Evolutionary conservation across 2,329 filamentous ascomycete genomes (phyloP).

Genomic region (Cryphonectria japonica): DNA sequence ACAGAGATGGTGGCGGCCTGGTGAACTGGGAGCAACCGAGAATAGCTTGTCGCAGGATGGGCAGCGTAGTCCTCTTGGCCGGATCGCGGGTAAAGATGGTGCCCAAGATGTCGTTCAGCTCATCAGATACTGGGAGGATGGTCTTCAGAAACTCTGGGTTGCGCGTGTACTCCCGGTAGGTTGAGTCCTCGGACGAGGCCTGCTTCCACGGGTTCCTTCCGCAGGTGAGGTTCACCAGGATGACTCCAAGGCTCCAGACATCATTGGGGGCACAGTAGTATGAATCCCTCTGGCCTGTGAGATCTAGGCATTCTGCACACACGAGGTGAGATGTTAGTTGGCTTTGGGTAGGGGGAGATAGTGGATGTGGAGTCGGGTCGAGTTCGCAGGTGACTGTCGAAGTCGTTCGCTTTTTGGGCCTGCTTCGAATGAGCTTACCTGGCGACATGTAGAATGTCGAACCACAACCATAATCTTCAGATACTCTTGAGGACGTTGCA

Average conservation of each 20-base stretch:
- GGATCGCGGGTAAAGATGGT: slow-evolving; percentile 89
- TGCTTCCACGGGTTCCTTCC: slow-evolving; percentile 99
- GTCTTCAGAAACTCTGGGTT: slow-evolving; percentile 87
- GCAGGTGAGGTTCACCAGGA: slow-evolving; percentile 95
- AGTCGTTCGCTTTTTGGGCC: slow-evolving; percentile 16
- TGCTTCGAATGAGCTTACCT: slow-evolving; percentile 63
- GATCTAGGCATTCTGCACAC: slow-evolving; percentile 81
- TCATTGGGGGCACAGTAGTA: slow-evolving; percentile 96
- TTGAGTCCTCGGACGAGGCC: slow-evolving; percentile 89
- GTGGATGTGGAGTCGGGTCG: slow-evolving; percentile 30
- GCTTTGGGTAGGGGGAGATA: slow-evolving; percentile 13
- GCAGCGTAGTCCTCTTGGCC: slow-evolving; percentile 77
- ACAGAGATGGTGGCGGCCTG: slow-evolving; percentile 1
- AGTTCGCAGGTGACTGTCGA: slow-evolving; percentile 5
- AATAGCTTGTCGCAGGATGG: slow-evolving; percentile 79
- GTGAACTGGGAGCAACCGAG: slow-evolving; percentile 77
- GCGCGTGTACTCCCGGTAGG: slow-evolving; percentile 87
- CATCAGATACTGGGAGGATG: slow-evolving; percentile 87
- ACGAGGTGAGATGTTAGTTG: slow-evolving; percentile 38
- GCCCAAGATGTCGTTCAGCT: slow-evolving; percentile 84
- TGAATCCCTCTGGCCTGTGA: slow-evolving; percentile 71
- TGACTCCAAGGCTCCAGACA: slow-evolving; percentile 97
- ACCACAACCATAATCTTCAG: slow-evolving; percentile 94
- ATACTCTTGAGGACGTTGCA: slow-evolving; percentile 80
- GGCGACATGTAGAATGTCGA: slow-evolving; percentile 99